phyloP scores from a whole-genome alignment of 352 stramenopile species.

The Pseudoperonospora humuli region DNA sequence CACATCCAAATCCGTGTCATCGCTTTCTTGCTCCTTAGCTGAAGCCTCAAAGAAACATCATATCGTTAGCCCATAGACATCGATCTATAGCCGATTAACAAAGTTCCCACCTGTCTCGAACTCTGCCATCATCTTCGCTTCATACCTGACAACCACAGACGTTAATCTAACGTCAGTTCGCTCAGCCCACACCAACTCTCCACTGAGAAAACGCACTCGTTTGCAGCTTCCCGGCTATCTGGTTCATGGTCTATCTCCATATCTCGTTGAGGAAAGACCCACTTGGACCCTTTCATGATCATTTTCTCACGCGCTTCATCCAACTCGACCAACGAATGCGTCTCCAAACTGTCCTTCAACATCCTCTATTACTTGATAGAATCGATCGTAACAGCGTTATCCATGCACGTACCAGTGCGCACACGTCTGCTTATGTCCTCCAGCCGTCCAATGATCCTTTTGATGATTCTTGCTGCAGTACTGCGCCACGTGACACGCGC shows the following conservation, averaged over 20 bases:
- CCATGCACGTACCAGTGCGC: slow-evolving; percentile 33
- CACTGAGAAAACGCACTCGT: slow-evolving; percentile 28
- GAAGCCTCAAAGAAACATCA: neutral
- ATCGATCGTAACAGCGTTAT: neutral
- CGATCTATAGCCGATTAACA: neutral
- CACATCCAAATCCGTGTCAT: slow-evolving; percentile 69
- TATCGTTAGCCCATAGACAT: neutral
- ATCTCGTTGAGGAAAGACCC: slow-evolving; percentile 65
- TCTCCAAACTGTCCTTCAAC: slow-evolving; percentile 21
- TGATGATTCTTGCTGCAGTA: slow-evolving; percentile 76
- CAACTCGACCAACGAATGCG: slow-evolving; percentile 34
- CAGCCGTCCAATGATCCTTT: slow-evolving; percentile 66
- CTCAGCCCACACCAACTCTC: neutral
- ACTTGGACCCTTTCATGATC: slow-evolving; percentile 50
- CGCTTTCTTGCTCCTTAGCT: slow-evolving; percentile 22
- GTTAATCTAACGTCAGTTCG: slow-evolving; percentile 1
- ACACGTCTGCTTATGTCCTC: slow-evolving; percentile 65
- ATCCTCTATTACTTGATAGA: neutral
- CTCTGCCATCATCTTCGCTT: slow-evolving; percentile 64
- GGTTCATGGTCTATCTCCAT: slow-evolving; percentile 78
- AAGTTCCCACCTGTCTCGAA: slow-evolving; percentile 51
- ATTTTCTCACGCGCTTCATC: slow-evolving; percentile 23
- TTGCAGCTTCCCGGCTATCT: slow-evolving; percentile 44
- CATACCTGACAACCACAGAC: slow-evolving; percentile 16
- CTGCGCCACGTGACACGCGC: slow-evolving; percentile 57